phyloP scores from a whole-genome alignment of 176 grass and related monocot genomes.

The Lolium rigidum region DNA sequence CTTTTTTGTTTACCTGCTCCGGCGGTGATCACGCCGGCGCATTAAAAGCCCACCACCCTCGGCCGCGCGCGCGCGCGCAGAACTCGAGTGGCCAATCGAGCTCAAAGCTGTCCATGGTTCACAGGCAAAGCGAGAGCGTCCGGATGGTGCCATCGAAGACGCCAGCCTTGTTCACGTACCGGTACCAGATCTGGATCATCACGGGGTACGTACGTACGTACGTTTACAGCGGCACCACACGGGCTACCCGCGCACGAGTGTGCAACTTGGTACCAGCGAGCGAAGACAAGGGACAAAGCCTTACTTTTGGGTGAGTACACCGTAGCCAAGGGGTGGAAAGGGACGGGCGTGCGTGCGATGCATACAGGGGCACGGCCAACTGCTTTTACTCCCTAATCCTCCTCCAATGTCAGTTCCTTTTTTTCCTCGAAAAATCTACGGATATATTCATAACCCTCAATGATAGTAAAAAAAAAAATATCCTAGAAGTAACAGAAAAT shows the following conservation, averaged over 20 bases:
- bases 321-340: conserved; percentile 37
- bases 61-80: no score
- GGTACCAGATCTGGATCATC: neutral
- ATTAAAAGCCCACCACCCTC: conserved; percentile 12
- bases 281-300: conserved; percentile 41
- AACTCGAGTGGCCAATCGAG: neutral
- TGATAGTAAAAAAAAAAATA: no score
- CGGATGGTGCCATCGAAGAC: neutral
- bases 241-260: neutral
- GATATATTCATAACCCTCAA: no score
- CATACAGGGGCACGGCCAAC: neutral
- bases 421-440: neutral
- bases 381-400: conserved; percentile 1
- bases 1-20: conserved; percentile 34
- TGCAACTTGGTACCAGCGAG: conserved; percentile 19
- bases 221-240: neutral
- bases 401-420: neutral
- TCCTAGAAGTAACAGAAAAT: no score
- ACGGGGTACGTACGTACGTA: neutral
- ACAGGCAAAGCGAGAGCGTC: conserved; percentile 40
- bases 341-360: neutral
- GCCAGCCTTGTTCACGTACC: conserved; percentile 38
- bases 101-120: conserved; percentile 27
- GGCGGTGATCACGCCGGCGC: conserved; percentile 48
- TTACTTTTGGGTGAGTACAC: conserved; percentile 45